Conservation (phyloP, 2,329 filamentous ascomycete genomes). For the Sclerotiophoma versabilis region DNA sequence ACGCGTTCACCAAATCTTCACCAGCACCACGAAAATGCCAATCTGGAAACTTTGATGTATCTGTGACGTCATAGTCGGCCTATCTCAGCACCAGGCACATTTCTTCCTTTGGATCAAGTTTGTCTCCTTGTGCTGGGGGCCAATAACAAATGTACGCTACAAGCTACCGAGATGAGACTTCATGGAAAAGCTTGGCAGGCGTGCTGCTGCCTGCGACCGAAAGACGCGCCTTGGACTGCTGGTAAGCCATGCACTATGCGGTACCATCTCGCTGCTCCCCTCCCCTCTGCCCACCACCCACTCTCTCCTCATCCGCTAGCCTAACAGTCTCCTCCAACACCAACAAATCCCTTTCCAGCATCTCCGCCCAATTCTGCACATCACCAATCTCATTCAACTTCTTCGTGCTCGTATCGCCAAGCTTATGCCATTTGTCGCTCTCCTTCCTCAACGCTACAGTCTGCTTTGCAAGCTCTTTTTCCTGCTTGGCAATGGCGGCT, state of each 20-base stretch:
- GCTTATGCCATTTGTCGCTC: constrained; percentile 68
- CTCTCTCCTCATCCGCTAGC: constrained; percentile 41
- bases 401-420: constrained; percentile 68
- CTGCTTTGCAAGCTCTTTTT: constrained; percentile 68
- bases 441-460: constrained; percentile 68
- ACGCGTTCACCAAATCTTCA: constrained; percentile 11
- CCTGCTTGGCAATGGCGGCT: constrained; percentile 70
- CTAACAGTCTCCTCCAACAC: constrained; percentile 52
- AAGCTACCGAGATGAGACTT: not conserved
- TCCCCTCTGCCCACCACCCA: constrained; percentile 3
- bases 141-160: not conserved
- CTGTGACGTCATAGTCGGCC: constrained; percentile 17
- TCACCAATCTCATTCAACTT: constrained; percentile 80
- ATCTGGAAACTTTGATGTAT: constrained; percentile 9
- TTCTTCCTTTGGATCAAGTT: not conserved
- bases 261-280: not conserved
- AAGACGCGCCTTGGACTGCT: too few relatives aligned
- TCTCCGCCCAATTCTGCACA: constrained; percentile 87
- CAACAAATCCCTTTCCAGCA: constrained; percentile 63
- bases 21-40: not conserved
- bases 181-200: not conserved
- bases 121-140: not conserved
- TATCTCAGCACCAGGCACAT: too few relatives aligned
- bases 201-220: too few relatives aligned
- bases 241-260: constrained; percentile 26